A percentile compares a stretch with the other conserved stretches of the same genome.
These are phyloP conservation scores for Fagus sylvatica DNA, from an alignment of 306 rosid genomes.

Conservation along the genomic window DNA sequence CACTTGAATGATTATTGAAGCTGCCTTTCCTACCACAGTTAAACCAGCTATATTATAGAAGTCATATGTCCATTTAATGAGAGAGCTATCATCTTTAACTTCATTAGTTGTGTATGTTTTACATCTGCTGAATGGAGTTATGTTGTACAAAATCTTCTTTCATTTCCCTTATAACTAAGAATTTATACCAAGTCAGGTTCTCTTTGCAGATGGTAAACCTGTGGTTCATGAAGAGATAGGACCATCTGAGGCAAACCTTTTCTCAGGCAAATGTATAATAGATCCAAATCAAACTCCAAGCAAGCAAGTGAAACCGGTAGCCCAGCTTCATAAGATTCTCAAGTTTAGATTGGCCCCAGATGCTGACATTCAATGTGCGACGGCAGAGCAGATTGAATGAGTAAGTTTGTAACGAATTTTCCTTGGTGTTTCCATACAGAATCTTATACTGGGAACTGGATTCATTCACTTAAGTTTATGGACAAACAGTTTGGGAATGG, in stretches of 20 bases:
- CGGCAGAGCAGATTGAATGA: slow-evolving; percentile 30
- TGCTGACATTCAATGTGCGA: slow-evolving; percentile 34
- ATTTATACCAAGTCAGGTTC: slow-evolving; percentile 8
- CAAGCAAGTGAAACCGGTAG: slow-evolving; percentile 60
- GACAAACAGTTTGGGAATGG: background rate
- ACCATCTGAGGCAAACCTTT: slow-evolving; percentile 63
- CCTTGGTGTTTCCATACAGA: background rate
- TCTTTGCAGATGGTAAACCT: slow-evolving; percentile 48
- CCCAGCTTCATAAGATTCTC: slow-evolving; percentile 59
- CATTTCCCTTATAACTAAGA: background rate
- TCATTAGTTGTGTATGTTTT: slow-evolving; percentile 6
- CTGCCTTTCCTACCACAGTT: slow-evolving; percentile 8
- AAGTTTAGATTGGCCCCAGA: slow-evolving; percentile 61
- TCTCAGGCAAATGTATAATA: slow-evolving; percentile 54
- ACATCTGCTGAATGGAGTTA: background rate
- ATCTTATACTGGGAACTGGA: background rate
- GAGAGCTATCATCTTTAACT: background rate
- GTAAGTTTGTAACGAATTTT: background rate
- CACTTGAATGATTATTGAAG: background rate
- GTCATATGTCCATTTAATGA: background rate
- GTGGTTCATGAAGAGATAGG: slow-evolving; percentile 67
- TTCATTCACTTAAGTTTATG: background rate
- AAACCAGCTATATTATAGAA: slow-evolving; percentile 6
- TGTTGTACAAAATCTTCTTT: background rate
- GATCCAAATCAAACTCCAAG: slow-evolving; percentile 55